Percentiles rank a stretch among this genome's conserved stretches.
Evolutionary conservation across 768 basidiomycete species (phyloP).

Genomic region (Tephrocybe sp.): DNA sequence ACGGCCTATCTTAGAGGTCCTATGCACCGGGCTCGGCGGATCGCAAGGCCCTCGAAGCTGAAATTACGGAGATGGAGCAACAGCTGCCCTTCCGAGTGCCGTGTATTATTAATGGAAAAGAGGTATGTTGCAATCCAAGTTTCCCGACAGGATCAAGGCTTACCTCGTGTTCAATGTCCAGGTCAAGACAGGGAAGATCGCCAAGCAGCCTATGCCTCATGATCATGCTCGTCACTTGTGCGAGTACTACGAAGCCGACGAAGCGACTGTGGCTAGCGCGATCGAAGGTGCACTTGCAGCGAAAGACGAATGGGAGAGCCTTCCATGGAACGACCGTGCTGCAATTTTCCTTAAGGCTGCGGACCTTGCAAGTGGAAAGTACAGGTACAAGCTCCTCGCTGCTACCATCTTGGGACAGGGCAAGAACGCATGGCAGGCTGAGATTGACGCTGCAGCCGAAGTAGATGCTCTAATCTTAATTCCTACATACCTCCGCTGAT

Average conservation of each 20-base stretch:
- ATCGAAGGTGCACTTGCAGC: constrained; percentile 88
- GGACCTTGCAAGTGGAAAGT: constrained; percentile 93
- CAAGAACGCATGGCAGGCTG: constrained; percentile 99
- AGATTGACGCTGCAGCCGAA: constrained; percentile 99
- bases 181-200: constrained; percentile 80
- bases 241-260: constrained; percentile 86
- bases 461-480: constrained; percentile 25
- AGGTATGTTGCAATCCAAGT: constrained; percentile 43
- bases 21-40: constrained; percentile 84
- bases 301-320: constrained; percentile 85
- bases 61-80: constrained; percentile 78
- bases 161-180: constrained; percentile 25
- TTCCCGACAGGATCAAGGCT: background rate
- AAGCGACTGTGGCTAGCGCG: constrained; percentile 69
- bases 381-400: constrained; percentile 91
- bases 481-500: no score
- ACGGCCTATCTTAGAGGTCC: constrained; percentile 45
- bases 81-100: constrained; percentile 91
- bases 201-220: constrained; percentile 82
- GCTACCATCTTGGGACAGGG: constrained; percentile 98
- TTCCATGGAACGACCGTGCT: constrained; percentile 97
- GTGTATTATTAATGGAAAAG: constrained; percentile 87
- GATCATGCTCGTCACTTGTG: constrained; percentile 83
- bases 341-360: constrained; percentile 99
- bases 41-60: constrained; percentile 67